These are phyloP conservation scores for Trichopus zeylanicus DNA, from an alignment of 116 monocot genomes.

Conservation along the genomic window DNA sequence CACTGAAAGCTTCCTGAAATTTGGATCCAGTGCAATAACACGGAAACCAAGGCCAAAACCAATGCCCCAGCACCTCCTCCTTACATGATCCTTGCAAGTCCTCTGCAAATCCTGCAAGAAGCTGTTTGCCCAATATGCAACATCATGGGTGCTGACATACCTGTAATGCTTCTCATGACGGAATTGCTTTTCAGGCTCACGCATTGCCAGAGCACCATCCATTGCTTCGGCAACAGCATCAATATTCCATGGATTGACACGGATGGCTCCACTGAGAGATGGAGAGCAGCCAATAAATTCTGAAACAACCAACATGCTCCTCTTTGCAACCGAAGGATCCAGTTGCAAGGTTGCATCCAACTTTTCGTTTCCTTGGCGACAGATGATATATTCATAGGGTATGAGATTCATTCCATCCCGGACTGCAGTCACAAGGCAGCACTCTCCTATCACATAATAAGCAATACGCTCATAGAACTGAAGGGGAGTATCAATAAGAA, in stretches of 20 bases:
- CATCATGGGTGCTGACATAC: slow-evolving; percentile 20
- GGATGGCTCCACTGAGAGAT: slow-evolving; percentile 20
- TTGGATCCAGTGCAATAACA: slow-evolving; percentile 12
- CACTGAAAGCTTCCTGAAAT: slow-evolving; percentile 18
- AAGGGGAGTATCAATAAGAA: slow-evolving; percentile 3
- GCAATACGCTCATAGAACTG: slow-evolving; percentile 17
- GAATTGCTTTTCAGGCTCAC: slow-evolving; percentile 15
- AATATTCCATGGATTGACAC: slow-evolving; percentile 22
- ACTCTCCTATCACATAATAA: slow-evolving; percentile 15
- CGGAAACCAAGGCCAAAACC: slow-evolving; percentile 15
- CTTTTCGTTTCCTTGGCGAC: slow-evolving; percentile 13
- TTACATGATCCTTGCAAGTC: slow-evolving; percentile 13
- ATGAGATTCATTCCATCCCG: slow-evolving; percentile 26
- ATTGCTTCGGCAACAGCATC: slow-evolving; percentile 14
- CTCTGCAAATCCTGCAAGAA: slow-evolving; percentile 18
- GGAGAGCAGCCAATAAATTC: slow-evolving; percentile 24
- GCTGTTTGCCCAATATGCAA: slow-evolving; percentile 22
- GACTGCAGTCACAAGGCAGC: slow-evolving; percentile 19
- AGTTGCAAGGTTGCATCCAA: not conserved
- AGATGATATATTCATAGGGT: slow-evolving; percentile 22
- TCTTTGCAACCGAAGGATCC: slow-evolving; percentile 2
- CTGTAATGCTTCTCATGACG: slow-evolving; percentile 22
- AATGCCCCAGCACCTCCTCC: slow-evolving; percentile 20
- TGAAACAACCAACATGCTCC: slow-evolving; percentile 20
- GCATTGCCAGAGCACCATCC: slow-evolving; percentile 4